Evolutionary conservation across 177 flowering plant species (phyloP).

Genomic region (Vitis hybrid): DNA sequence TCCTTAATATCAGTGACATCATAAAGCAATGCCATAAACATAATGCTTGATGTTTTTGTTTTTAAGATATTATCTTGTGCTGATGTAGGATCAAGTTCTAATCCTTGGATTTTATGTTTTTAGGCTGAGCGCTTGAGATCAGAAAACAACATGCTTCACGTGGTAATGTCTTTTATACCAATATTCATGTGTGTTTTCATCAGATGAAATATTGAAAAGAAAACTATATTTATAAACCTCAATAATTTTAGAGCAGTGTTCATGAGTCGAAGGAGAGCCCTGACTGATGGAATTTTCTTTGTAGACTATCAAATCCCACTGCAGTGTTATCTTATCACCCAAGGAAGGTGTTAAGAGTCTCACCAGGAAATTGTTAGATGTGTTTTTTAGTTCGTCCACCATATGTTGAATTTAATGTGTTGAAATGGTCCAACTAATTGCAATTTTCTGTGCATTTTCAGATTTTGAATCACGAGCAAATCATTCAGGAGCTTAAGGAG

Average conservation of each 20-base stretch:
- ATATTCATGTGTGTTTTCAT: not conserved
- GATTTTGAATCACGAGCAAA: conserved; percentile 77
- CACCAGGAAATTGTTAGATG: too few species aligned
- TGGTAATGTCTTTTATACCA: conserved; percentile 47
- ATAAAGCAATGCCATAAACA: too few species aligned
- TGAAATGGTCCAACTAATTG: not conserved
- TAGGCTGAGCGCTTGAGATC: conserved; percentile 64
- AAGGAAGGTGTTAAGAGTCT: too few species aligned
- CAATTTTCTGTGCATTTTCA: conserved; percentile 27
- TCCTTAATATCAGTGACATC: too few species aligned
- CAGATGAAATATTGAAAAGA: too few species aligned
- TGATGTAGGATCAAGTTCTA: conserved; percentile 5
- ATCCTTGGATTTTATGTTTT: conserved; percentile 19
- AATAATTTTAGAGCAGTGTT: too few species aligned
- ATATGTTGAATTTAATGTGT: not conserved
- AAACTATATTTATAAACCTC: too few species aligned
- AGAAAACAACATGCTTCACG: conserved; percentile 71
- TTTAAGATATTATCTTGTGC: not conserved
- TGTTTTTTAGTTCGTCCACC: not conserved
- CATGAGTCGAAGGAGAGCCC: too few species aligned
- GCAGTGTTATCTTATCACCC: too few species aligned
- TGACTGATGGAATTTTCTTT: too few species aligned
- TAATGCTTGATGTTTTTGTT: too few species aligned
- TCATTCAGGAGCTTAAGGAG: conserved; percentile 66
- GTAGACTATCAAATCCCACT: too few species aligned